Evolutionary conservation across 2,329 filamentous ascomycete species (phyloP).

Genomic region (Epichloe baconii): DNA sequence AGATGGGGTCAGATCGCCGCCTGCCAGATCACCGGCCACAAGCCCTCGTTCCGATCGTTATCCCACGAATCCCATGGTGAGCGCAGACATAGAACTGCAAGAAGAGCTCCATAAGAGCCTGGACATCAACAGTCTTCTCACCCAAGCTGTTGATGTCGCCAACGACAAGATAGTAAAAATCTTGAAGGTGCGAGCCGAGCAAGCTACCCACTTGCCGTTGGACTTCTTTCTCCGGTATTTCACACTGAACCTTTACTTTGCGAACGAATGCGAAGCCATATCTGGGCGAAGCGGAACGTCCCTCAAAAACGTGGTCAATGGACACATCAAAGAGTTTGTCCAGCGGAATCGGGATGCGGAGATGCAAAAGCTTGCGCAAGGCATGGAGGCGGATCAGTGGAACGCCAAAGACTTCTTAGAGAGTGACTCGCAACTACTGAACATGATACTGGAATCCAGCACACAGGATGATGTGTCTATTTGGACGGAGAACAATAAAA

Average conservation of each 20-base stretch:
- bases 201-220: conserved; percentile 54
- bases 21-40: conserved; percentile 36
- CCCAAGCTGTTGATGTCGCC: conserved; percentile 67
- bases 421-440: conserved; percentile 44
- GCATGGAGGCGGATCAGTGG: conserved; percentile 74
- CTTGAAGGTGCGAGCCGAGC: conserved; percentile 63
- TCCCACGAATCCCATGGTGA: conserved; percentile 10
- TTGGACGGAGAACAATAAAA: conserved; percentile 50
- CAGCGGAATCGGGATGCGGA: conserved; percentile 56
- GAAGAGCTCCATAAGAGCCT: conserved; percentile 66
- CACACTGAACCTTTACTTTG: conserved; percentile 68
- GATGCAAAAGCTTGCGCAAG: conserved; percentile 60
- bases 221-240: conserved; percentile 69
- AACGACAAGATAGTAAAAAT: conserved; percentile 67
- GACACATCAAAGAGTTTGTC: conserved; percentile 71
- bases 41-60: conserved; percentile 32
- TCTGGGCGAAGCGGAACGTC: conserved; percentile 65
- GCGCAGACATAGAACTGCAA: conserved; percentile 38
- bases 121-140: conserved; percentile 65
- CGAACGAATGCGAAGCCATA: conserved; percentile 75
- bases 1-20: conserved; percentile 33
- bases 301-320: conserved; percentile 67
- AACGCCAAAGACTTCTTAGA: conserved; percentile 62
- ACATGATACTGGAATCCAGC: conserved; percentile 54
- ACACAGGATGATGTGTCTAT: conserved; percentile 57